Percentiles rank a stretch among this genome's conserved stretches.
phyloP scores from a whole-genome alignment of 1,139 yeast species.

The Scheffersomyces segobiensis region DNA sequence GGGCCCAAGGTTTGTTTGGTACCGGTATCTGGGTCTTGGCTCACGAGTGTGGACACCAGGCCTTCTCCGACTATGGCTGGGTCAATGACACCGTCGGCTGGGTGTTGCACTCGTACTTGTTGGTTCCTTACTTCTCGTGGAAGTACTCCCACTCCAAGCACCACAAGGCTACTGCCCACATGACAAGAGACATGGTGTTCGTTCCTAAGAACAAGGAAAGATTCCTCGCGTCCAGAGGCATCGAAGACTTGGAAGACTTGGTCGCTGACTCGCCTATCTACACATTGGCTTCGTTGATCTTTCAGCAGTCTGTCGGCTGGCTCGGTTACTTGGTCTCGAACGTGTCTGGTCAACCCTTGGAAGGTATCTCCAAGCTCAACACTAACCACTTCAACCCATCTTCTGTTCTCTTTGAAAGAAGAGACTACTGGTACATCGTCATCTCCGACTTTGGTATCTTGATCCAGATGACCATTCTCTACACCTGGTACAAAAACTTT shows the following conservation, averaged over 20 bases:
- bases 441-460: conserved; percentile 73
- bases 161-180: conserved; percentile 85
- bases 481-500: conserved; percentile 61
- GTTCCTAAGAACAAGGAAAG: conserved; percentile 68
- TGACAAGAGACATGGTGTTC: conserved; percentile 80
- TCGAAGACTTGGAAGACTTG: conserved; percentile 52
- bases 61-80: conserved; percentile 69
- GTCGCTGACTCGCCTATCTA: conserved; percentile 75
- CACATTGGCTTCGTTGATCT: conserved; percentile 53
- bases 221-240: conserved; percentile 43
- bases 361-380: conserved; percentile 47
- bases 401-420: conserved; percentile 70
- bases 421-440: conserved; percentile 69
- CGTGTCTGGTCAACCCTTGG: conserved; percentile 75
- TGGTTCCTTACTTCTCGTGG: conserved; percentile 89
- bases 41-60: conserved; percentile 90
- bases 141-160: conserved; percentile 80
- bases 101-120: conserved; percentile 73
- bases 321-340: conserved; percentile 63
- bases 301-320: conserved; percentile 82
- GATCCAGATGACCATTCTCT: conserved; percentile 53
- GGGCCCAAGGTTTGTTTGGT: conserved; percentile 64
- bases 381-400: conserved; percentile 69
- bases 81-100: conserved; percentile 80
- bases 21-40: conserved; percentile 87